Percentiles rank a stretch among this genome's conserved stretches.
Conservation (phyloP, 768 basidiomycete species). For the Tricholoma flavovirens region DNA sequence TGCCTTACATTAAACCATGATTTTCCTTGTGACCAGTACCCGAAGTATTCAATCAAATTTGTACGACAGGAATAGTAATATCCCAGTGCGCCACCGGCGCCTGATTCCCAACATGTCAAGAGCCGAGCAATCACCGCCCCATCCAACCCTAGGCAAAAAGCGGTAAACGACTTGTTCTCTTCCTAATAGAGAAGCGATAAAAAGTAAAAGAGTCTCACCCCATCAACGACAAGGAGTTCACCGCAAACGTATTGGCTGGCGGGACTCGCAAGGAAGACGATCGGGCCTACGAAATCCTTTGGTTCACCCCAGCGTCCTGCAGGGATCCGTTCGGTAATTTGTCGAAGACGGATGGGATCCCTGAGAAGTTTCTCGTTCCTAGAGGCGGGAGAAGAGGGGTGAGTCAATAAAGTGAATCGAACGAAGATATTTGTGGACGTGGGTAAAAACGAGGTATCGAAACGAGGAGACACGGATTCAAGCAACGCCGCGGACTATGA, state of each 20-base stretch:
- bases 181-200: slow-evolving; percentile 10
- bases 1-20: background rate
- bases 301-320: slow-evolving; percentile 68
- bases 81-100: background rate
- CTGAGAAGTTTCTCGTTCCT: slow-evolving; percentile 46
- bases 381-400: slow-evolving; percentile 4
- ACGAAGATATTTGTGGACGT: background rate
- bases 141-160: slow-evolving; percentile 49
- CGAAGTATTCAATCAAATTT: background rate
- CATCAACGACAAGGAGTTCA: slow-evolving; percentile 66
- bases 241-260: slow-evolving; percentile 72
- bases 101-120: background rate
- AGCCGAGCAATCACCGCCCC: slow-evolving; percentile 37
- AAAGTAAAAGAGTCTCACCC: slow-evolving; percentile 33
- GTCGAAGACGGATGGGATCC: slow-evolving; percentile 59
- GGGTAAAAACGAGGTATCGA: slow-evolving; percentile 3
- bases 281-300: slow-evolving; percentile 66
- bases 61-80: background rate
- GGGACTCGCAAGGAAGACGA: slow-evolving; percentile 63
- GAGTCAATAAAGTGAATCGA: background rate
- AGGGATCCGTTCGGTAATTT: slow-evolving; percentile 72
- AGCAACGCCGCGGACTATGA: slow-evolving; percentile 3
- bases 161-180: slow-evolving; percentile 12
- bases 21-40: background rate
- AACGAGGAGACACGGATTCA: background rate